phyloP scores from a whole-genome alignment of 192 early-diverging fungal genomes.

The Geranomyces variabilis region DNA sequence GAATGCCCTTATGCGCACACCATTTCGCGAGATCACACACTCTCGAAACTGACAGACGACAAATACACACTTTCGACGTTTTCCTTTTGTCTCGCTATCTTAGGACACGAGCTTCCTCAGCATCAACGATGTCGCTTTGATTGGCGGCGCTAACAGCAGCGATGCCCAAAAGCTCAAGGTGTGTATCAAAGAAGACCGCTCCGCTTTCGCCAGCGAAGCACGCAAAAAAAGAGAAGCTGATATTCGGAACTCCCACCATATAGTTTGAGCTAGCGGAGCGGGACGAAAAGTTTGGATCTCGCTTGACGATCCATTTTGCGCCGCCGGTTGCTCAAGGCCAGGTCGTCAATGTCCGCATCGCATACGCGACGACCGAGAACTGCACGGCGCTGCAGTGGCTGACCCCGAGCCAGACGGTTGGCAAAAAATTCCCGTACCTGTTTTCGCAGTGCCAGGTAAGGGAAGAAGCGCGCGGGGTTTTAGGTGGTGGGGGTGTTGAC shows the following conservation, averaged over 20 bases:
- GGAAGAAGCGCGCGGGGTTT: slow-evolving; percentile 33
- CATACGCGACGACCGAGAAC: slow-evolving; percentile 77
- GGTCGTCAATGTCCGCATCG: slow-evolving; percentile 63
- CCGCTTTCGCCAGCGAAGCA: no score
- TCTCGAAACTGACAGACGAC: not conserved
- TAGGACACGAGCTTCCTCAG: slow-evolving; percentile 69
- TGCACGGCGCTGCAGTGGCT: slow-evolving; percentile 94
- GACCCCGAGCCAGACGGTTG: slow-evolving; percentile 88
- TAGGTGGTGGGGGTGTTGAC: no score
- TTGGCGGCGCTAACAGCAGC: not conserved
- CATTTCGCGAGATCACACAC: not conserved
- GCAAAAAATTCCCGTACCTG: slow-evolving; percentile 90
- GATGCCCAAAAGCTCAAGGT: not conserved
- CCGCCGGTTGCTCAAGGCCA: slow-evolving; percentile 30
- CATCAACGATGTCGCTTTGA: slow-evolving; percentile 25
- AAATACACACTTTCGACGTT: not conserved
- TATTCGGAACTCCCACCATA: not conserved
- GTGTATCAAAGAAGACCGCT: not conserved
- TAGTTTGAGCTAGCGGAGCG: slow-evolving; percentile 58
- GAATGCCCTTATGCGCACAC: not conserved
- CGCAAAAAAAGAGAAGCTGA: not conserved
- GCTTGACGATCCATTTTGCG: slow-evolving; percentile 68
- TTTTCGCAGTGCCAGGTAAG: slow-evolving; percentile 93
- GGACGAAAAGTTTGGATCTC: slow-evolving; percentile 72
- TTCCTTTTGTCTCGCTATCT: not conserved